phyloP scores from a whole-genome alignment of 495 filamentous ascomycete species.

The Xylaria grammica region DNA sequence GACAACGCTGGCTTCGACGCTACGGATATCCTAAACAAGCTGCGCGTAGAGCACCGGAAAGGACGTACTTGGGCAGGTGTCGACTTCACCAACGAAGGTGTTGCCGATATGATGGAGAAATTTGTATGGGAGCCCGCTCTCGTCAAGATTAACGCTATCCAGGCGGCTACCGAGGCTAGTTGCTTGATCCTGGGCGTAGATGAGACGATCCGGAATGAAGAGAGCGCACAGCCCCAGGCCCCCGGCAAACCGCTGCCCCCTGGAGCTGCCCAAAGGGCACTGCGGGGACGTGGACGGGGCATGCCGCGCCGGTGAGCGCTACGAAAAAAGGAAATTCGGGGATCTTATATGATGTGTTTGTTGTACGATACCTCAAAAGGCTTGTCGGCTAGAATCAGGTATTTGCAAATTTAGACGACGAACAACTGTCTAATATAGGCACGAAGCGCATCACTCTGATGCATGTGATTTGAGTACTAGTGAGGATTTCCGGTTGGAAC shows the following conservation, averaged over 20 bases:
- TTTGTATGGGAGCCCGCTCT: slow-evolving; percentile 98
- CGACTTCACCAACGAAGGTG: slow-evolving; percentile 90
- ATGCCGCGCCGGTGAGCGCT: slow-evolving; percentile 78
- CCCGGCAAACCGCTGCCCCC: slow-evolving; percentile 81
- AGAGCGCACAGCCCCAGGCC: slow-evolving; percentile 79
- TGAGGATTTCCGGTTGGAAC: neutral
- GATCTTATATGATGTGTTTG: slow-evolving; percentile 6
- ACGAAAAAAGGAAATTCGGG: neutral
- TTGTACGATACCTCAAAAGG: slow-evolving; percentile 32
- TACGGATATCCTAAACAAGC: slow-evolving; percentile 92
- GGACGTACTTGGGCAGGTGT: slow-evolving; percentile 93
- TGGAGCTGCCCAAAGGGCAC: slow-evolving; percentile 88
- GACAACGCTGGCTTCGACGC: slow-evolving; percentile 99
- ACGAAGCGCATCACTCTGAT: neutral
- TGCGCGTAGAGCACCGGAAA: slow-evolving; percentile 92
- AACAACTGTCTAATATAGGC: slow-evolving; percentile 5
- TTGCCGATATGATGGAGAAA: slow-evolving; percentile 86
- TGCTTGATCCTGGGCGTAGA: slow-evolving; percentile 96
- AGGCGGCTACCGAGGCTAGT: slow-evolving; percentile 91
- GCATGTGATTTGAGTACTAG: slow-evolving; percentile 10
- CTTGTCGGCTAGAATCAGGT: slow-evolving; percentile 21
- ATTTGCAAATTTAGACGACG: slow-evolving; percentile 24
- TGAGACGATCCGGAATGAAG: slow-evolving; percentile 97
- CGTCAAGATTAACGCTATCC: slow-evolving; percentile 97
- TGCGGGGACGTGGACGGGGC: slow-evolving; percentile 83